phyloP scores from a whole-genome alignment of 169 alveolate genomes.

The Cystoisospora suis region DNA sequence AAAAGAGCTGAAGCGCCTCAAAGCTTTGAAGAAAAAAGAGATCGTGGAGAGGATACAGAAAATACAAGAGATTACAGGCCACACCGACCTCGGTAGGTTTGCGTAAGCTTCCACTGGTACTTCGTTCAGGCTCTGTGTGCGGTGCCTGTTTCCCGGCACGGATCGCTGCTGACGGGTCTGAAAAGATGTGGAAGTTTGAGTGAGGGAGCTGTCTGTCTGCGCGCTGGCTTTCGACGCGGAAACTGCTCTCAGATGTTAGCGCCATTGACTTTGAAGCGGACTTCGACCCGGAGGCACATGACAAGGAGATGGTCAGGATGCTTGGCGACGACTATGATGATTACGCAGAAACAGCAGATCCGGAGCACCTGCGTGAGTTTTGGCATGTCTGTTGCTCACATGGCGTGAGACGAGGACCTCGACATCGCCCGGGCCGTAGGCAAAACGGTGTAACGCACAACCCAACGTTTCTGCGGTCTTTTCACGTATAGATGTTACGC shows the following conservation, averaged over 20 bases:
- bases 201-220: not conserved
- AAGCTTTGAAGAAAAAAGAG: constrained; percentile 80
- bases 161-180: not conserved
- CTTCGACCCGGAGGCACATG: constrained; percentile 84
- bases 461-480: too few species aligned
- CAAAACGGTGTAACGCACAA: too few species aligned
- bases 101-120: not conserved
- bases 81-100: constrained; percentile 66
- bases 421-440: too few species aligned
- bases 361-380: not conserved
- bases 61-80: constrained; percentile 78
- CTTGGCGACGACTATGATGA: constrained; percentile 82
- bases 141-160: too few species aligned
- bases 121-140: too few species aligned
- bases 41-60: constrained; percentile 75
- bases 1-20: constrained; percentile 81
- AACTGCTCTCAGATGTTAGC: constrained; percentile 59
- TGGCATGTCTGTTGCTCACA: not conserved
- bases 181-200: not conserved
- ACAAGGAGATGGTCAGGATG: constrained; percentile 78
- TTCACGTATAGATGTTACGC: too few species aligned
- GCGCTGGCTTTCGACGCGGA: not conserved
- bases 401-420: too few species aligned
- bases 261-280: constrained; percentile 71
- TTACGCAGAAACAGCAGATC: constrained; percentile 62